Percentiles rank a stretch among this genome's conserved stretches.
Evolutionary conservation across 2,329 filamentous ascomycete genomes (phyloP).

Genomic region (Trichoderma aggressivum): DNA sequence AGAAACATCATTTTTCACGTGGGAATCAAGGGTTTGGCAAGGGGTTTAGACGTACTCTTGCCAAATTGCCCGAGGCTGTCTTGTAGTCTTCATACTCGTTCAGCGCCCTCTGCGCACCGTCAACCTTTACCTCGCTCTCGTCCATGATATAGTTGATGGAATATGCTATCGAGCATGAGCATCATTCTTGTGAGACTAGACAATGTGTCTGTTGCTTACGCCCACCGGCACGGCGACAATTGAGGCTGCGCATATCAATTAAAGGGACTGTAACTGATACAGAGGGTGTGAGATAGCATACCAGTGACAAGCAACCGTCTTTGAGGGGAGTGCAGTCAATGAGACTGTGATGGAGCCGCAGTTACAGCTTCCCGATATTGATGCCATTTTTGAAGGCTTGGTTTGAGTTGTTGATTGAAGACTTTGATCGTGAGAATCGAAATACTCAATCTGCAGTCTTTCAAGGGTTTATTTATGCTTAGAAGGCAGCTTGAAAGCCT

Average conservation of each 20-base stretch:
- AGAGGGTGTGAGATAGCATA: rapidly evolving
- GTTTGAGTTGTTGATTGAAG: not conserved
- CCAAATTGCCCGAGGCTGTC: not conserved
- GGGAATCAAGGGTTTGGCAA: not conserved
- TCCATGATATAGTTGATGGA: not conserved
- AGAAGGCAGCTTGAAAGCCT: rapidly evolving
- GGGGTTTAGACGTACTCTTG: not conserved
- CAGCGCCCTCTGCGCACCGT: not conserved
- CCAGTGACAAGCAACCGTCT: not conserved
- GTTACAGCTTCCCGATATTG: not conserved
- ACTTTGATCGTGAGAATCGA: not conserved
- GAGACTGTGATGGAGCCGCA: not conserved
- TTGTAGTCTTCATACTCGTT: not conserved
- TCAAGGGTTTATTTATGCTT: not conserved
- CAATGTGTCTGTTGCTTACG: not conserved
- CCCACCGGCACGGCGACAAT: not conserved
- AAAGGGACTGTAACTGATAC: no score
- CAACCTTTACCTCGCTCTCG: not conserved
- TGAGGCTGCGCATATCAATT: not conserved
- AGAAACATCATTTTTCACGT: not conserved
- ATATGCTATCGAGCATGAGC: not conserved
- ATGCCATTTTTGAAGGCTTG: not conserved
- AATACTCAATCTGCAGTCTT: not conserved
- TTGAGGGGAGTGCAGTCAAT: not conserved
- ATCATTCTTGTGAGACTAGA: not conserved